Evolutionary conservation across 1,284 basidiomycete species (phyloP).

Genomic region (Tilletia walkeri): DNA sequence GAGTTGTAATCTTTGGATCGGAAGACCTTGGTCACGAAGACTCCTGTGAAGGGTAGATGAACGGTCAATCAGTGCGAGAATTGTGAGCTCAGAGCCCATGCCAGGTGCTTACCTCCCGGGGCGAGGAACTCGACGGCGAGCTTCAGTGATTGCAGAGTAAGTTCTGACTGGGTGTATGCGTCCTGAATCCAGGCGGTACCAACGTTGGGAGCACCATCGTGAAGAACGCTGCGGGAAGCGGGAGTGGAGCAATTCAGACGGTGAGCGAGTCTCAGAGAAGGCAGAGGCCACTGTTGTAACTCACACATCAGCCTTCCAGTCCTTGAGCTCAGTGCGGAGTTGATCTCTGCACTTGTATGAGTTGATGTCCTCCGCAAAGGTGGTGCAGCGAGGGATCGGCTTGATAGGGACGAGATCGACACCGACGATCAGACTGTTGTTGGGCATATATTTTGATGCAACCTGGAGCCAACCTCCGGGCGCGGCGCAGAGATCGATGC

Average conservation of each 20-base stretch:
- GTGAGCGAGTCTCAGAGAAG: neutral
- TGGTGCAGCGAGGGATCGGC: constrained; percentile 87
- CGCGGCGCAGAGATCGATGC: constrained; percentile 96
- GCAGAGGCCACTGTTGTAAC: constrained; percentile 14
- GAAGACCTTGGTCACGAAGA: constrained; percentile 98
- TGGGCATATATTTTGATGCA: constrained; percentile 96
- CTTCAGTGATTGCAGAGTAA: constrained; percentile 92
- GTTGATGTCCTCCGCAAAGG: constrained; percentile 93
- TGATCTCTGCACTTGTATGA: constrained; percentile 84
- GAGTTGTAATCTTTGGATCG: constrained; percentile 98
- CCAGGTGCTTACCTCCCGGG: constrained; percentile 64
- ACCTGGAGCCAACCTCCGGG: constrained; percentile 99
- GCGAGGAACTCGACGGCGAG: constrained; percentile 92
- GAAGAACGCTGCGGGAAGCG: constrained; percentile 66
- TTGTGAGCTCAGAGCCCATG: neutral
- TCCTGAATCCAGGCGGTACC: constrained; percentile 99
- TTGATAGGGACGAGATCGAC: constrained; percentile 96
- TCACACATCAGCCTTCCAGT: constrained; percentile 96
- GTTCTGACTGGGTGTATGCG: constrained; percentile 94
- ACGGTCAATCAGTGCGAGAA: neutral
- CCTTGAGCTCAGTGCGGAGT: constrained; percentile 84
- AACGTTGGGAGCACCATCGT: constrained; percentile 99
- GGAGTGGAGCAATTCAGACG: no score
- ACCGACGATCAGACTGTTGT: constrained; percentile 90
- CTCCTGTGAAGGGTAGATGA: constrained; percentile 61